A percentile compares a stretch with the other conserved stretches of the same genome.
Conservation (phyloP, 257 asterid genomes). For the Salvia rosmarinus region DNA sequence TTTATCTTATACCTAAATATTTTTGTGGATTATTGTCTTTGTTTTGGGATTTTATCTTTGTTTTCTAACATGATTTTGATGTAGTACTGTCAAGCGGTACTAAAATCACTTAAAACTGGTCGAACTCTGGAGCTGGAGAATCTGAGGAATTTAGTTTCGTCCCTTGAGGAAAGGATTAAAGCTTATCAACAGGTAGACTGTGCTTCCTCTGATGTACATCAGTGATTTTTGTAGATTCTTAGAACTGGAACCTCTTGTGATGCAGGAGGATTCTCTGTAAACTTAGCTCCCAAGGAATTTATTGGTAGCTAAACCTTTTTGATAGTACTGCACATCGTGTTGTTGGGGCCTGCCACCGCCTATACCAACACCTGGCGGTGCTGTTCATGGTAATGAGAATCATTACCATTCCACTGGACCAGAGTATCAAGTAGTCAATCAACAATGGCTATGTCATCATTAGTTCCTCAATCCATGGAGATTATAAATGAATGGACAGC, state of each 20-base stretch:
- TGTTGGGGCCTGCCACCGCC: conserved; percentile 82
- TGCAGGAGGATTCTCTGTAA: conserved; percentile 92
- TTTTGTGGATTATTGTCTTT: conserved; percentile 24
- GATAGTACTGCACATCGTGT: conserved; percentile 85
- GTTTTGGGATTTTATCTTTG: conserved; percentile 17
- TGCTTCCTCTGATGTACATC: conserved; percentile 8
- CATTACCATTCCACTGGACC: conserved; percentile 53
- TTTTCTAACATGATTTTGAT: conserved; percentile 32
- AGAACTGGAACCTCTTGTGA: conserved; percentile 34
- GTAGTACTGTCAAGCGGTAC: conserved; percentile 90
- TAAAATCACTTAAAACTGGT: conserved; percentile 79
- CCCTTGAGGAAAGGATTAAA: conserved; percentile 93
- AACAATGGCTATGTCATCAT: conserved; percentile 91
- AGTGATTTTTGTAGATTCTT: conserved; percentile 19
- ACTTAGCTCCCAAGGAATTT: conserved; percentile 78
- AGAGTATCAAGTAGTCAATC: conserved; percentile 90
- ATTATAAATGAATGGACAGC: conserved; percentile 66
- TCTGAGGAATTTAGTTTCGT: conserved; percentile 61
- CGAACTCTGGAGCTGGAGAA: conserved; percentile 83
- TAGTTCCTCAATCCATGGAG: conserved; percentile 77
- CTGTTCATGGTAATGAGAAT: conserved; percentile 52
- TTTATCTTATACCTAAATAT: conserved; percentile 29
- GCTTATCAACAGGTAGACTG: conserved; percentile 85
- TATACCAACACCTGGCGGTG: conserved; percentile 50
- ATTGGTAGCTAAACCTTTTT: conserved; percentile 79